phyloP scores from a whole-genome alignment of 257 asterid genomes.

The Haberlea rhodopensis region DNA sequence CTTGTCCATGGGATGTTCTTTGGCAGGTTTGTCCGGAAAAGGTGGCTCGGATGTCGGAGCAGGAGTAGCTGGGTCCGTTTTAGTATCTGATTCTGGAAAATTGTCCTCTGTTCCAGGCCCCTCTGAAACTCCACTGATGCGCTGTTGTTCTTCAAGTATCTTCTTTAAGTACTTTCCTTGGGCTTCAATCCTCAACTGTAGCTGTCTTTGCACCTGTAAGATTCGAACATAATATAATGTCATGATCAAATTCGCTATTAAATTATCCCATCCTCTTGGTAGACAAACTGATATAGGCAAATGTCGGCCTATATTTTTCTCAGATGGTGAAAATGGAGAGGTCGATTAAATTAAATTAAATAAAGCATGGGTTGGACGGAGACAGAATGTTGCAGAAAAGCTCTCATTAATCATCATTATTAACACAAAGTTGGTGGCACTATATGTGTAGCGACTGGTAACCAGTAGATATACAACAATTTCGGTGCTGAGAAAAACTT shows the following conservation, averaged over 20 bases:
- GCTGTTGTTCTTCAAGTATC: conserved; percentile 92
- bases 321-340: neutral
- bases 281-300: neutral
- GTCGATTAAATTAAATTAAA: no score
- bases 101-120: conserved; percentile 43
- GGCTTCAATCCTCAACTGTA: conserved; percentile 92
- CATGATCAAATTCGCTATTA: neutral
- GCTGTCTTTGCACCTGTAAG: conserved; percentile 86
- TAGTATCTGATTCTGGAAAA: conserved; percentile 49
- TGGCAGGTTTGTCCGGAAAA: conserved; percentile 43
- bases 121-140: conserved; percentile 71
- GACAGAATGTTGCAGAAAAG: neutral
- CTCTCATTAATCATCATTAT: neutral
- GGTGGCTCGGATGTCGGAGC: conserved; percentile 77
- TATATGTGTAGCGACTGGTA: neutral
- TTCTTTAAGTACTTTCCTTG: conserved; percentile 95
- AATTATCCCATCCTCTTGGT: neutral
- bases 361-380: neutral
- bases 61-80: conserved; percentile 75
- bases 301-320: neutral
- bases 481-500: neutral
- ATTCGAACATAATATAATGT: conserved; percentile 8
- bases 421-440: neutral
- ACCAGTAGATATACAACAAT: neutral
- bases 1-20: conserved; percentile 44